These are phyloP conservation scores for Piper betle DNA, from an alignment of 164 flowering plant genomes.

Conservation along the genomic window DNA sequence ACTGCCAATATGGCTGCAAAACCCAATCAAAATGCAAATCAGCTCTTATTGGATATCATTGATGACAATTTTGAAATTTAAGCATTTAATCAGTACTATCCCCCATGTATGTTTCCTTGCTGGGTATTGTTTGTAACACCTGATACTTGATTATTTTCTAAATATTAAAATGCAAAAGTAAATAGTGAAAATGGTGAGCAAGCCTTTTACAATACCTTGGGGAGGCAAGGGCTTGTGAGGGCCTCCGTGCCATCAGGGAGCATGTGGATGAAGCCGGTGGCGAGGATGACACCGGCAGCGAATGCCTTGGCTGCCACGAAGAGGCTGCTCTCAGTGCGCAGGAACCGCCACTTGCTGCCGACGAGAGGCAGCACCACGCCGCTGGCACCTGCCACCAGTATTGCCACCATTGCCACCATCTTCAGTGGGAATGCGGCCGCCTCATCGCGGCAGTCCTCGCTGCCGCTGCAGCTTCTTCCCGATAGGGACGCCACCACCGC, in stretches of 20 bases:
- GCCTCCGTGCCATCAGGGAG: conserved; percentile 55
- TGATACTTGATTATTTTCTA: too few relatives aligned
- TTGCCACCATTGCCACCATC: conserved; percentile 52
- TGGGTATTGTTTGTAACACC: too few relatives aligned
- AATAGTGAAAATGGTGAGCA: too few relatives aligned
- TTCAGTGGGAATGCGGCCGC: conserved; percentile 19
- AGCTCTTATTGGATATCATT: too few relatives aligned
- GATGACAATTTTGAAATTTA: too few relatives aligned
- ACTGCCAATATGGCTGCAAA: too few relatives aligned
- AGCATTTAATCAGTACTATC: too few relatives aligned
- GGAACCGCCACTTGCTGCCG: conserved; percentile 49
- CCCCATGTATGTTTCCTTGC: too few relatives aligned
- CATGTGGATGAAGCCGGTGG: conserved; percentile 91
- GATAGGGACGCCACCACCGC: background rate
- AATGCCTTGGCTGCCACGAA: conserved; percentile 82
- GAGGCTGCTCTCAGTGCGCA: conserved; percentile 54
- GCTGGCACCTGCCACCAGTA: conserved; percentile 47
- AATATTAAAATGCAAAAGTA: too few relatives aligned
- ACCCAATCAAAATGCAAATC: too few relatives aligned
- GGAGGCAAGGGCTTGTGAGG: conserved; percentile 55
- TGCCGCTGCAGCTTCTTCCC: too few relatives aligned
- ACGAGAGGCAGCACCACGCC: conserved; percentile 71
- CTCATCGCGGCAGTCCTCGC: too few relatives aligned
- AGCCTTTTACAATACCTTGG: conserved; percentile 6
- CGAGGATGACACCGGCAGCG: conserved; percentile 30